These are phyloP conservation scores for Inosperma sp. DNA, from an alignment of 768 basidiomycete genomes.

Conservation along the genomic window DNA sequence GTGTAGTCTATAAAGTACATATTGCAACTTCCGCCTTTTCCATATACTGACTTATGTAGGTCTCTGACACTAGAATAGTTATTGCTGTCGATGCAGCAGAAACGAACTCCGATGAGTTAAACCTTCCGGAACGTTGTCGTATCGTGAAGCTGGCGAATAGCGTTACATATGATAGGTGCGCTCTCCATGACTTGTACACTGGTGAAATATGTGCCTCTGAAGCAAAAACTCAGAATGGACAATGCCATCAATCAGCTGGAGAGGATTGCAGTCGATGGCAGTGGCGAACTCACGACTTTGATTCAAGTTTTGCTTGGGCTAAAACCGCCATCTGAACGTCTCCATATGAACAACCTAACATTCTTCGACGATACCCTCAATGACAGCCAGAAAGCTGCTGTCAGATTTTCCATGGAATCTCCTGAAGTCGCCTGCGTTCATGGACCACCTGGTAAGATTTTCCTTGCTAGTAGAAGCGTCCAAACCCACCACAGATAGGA, in stretches of 20 bases:
- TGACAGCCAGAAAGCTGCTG: conserved; percentile 76
- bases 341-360: conserved; percentile 32
- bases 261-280: no score
- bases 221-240: conserved; percentile 62
- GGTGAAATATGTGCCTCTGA: neutral
- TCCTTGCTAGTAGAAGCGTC: neutral
- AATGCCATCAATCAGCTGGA: conserved; percentile 69
- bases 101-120: conserved; percentile 56
- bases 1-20: conserved; percentile 80
- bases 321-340: conserved; percentile 39
- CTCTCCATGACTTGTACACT: neutral
- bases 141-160: conserved; percentile 89
- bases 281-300: conserved; percentile 46
- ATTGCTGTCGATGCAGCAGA: conserved; percentile 71
- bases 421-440: conserved; percentile 89
- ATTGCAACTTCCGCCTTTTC: neutral
- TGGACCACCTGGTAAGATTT: conserved; percentile 79
- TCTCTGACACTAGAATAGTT: conserved; percentile 76
- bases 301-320: conserved; percentile 71
- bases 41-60: conserved; percentile 35
- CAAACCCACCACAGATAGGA: conserved; percentile 34
- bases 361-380: conserved; percentile 82
- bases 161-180: conserved; percentile 81
- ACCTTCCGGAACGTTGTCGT: conserved; percentile 80
- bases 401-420: conserved; percentile 76